Percentiles rank a stretch among this genome's conserved stretches.
These are phyloP conservation scores for Akanthomyces uredinophilus DNA, from an alignment of 2,329 filamentous ascomycete species.

Conservation along the genomic window DNA sequence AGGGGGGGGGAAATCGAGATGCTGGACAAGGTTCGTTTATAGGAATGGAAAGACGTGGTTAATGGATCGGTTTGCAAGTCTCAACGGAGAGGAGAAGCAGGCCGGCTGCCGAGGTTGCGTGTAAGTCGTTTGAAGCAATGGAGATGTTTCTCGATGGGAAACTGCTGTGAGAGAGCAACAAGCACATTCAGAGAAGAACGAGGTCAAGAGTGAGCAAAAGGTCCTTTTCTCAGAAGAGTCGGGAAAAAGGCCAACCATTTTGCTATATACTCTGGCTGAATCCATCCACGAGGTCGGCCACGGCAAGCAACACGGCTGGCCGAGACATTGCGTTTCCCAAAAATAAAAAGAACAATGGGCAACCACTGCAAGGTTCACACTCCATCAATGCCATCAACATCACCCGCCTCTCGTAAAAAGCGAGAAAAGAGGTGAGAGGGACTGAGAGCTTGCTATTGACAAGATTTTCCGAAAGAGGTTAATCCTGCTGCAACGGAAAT, in stretches of 20 bases:
- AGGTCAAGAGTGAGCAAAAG: neutral
- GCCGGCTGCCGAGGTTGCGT: neutral
- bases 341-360: neutral
- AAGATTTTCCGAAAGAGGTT: too few relatives aligned
- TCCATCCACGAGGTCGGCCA: too few relatives aligned
- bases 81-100: neutral
- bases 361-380: too few relatives aligned
- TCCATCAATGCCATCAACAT: too few relatives aligned
- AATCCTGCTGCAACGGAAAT: too few relatives aligned
- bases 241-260: neutral
- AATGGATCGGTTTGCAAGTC: too few relatives aligned
- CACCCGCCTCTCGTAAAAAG: too few relatives aligned
- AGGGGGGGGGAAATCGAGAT: neutral
- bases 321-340: neutral
- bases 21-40: neutral
- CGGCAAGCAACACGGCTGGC: neutral
- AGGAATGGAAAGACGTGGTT: neutral
- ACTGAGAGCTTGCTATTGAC: too few relatives aligned
- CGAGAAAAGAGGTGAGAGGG: too few relatives aligned
- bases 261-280: neutral
- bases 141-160: too few relatives aligned
- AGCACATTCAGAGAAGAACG: neutral
- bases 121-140: too few relatives aligned
- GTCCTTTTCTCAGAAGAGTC: too few relatives aligned
- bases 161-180: neutral